Percentiles rank a stretch among this genome's conserved stretches.
Conservation (phyloP, 2,329 filamentous ascomycete species). For the Trichoderma asperellum region DNA sequence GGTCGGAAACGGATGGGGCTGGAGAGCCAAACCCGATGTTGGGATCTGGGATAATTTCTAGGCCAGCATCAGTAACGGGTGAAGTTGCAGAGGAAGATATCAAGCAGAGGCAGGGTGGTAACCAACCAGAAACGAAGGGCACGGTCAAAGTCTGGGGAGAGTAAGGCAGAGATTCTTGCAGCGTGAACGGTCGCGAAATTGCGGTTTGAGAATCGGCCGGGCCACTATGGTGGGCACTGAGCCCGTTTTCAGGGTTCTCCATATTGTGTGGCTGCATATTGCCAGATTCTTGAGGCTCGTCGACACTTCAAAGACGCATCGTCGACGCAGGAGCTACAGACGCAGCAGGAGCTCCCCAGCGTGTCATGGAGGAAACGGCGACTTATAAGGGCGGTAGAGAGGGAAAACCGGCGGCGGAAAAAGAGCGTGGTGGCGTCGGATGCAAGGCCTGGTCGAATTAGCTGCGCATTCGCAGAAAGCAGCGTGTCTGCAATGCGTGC, state of each 20-base stretch:
- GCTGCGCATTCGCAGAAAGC: conserved; percentile 3
- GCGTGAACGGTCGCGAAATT: conserved; percentile 57
- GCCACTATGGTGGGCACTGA: conserved; percentile 35
- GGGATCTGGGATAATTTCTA: conserved; percentile 70
- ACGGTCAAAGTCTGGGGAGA: conserved; percentile 80
- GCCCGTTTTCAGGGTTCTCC: conserved; percentile 44
- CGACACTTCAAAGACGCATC: conserved; percentile 39
- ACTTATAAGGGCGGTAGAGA: background rate
- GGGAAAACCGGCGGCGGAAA: background rate
- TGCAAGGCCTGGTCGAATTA: background rate
- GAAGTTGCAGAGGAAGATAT: background rate
- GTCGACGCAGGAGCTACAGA: conserved; percentile 33
- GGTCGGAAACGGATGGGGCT: conserved; percentile 53
- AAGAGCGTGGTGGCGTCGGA: background rate
- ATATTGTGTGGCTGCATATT: conserved; percentile 39
- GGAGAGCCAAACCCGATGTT: conserved; percentile 61
- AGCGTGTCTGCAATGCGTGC: conserved; percentile 23
- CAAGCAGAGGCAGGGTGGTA: background rate
- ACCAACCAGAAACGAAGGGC: conserved; percentile 74
- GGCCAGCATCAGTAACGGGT: background rate
- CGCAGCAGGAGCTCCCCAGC: conserved; percentile 18
- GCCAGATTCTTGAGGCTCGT: conserved; percentile 39
- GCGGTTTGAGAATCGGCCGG: conserved; percentile 34
- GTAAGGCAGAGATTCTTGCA: conserved; percentile 79
- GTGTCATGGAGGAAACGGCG: conserved; percentile 19